Evolutionary conservation across 768 basidiomycete genomes (phyloP), one percentile per base, ranked within the genome.

Genomic region (Phlegmacium glaucopus): DNA sequence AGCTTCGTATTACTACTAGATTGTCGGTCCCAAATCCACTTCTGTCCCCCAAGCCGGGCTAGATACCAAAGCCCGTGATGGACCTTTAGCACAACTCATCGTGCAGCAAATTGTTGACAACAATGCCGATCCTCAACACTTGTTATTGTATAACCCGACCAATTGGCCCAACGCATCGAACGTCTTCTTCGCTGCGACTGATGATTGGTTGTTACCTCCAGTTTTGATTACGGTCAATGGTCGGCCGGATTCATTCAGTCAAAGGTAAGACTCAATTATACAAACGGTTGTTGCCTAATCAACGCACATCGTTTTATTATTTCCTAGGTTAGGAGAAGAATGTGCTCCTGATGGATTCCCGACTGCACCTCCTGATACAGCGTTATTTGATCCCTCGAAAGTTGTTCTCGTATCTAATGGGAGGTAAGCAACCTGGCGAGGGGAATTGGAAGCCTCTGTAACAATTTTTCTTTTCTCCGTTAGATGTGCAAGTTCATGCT

Each of bases 401-500:
- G 72, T 81, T 9, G 76, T 69, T 13, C 78, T 83, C 45, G 68
- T 83, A 9, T 76, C 71, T 6, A 83, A 83, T 56, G 82, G 80
- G 50, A n/a, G n/a, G n/a, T n/a, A n/a, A n/a, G n/a, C n/a, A n/a
- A n/a, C n/a, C n/a, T n/a, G n/a, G n/a, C n/a, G n/a, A n/a, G n/a
- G n/a, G n/a, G n/a, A n/a, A n/a, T n/a, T n/a, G n/a, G n/a, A n/a
- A n/a, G n/a, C n/a, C n/a, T n/a, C n/a, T n/a, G n/a, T n/a, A n/a
- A n/a, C n/a, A n/a, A n/a, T n/a, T n/a, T n/a, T n/a, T n/a, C n/a
- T n/a, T n/a, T n/a, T n/a, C n/a, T n/a, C n/a, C n/a, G n/a, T n/a
- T n/a, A 68, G 78, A 66, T 78, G 72, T 54, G 78, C 72, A 7
- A 76, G 75, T 47, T 74, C 76, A 11, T 76, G 76, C 56, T 72